These are phyloP conservation scores for Aphanoascus verrucosus DNA, from an alignment of 2,329 filamentous ascomycete genomes.

Conservation along the genomic window DNA sequence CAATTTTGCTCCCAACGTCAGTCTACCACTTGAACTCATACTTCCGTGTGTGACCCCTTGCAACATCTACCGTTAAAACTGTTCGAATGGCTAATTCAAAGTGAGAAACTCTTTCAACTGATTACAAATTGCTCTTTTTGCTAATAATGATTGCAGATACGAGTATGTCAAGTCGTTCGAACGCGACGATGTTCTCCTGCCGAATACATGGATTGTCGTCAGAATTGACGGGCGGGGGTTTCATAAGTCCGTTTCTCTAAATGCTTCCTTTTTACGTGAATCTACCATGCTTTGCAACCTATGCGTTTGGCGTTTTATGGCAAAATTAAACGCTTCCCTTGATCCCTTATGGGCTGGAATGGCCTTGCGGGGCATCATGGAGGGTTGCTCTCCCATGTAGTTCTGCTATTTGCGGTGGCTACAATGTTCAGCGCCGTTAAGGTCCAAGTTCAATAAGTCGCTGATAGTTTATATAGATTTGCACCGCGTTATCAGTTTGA, in stretches of 20 bases:
- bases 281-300: neutral
- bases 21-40: neutral
- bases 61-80: neutral
- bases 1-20: neutral
- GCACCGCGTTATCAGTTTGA: conserved; percentile 72
- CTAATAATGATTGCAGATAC: conserved; percentile 47
- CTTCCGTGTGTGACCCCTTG: neutral
- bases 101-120: conserved; percentile 18
- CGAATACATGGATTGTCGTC: conserved; percentile 91
- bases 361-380: too few species aligned
- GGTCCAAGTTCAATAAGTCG: too few species aligned
- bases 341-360: too few species aligned
- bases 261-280: neutral
- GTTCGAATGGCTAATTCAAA: conserved; percentile 32
- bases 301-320: too few species aligned
- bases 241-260: conserved; percentile 55
- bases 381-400: neutral
- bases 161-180: conserved; percentile 92
- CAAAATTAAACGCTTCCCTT: too few species aligned
- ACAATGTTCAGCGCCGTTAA: neutral
- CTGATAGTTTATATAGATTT: conserved; percentile 45
- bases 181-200: conserved; percentile 65
- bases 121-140: neutral
- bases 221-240: conserved; percentile 90
- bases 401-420: neutral